Base-by-base conservation (phyloP, 2,329 filamentous ascomycete genomes). In the Phaeomoniella chlamydospora region DNA sequence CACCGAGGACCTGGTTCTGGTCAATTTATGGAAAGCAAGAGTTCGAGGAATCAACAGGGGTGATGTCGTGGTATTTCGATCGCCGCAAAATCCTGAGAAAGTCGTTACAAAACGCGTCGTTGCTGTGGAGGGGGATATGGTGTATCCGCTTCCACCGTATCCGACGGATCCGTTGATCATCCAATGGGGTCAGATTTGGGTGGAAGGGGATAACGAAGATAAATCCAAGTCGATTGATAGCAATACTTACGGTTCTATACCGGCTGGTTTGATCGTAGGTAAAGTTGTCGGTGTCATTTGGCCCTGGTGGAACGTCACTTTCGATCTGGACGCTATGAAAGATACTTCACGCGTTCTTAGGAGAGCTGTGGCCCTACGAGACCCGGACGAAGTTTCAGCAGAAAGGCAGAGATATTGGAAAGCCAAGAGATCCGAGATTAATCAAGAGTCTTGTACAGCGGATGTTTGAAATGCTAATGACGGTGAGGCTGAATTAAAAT, bases 141-240 rank as follows among this genome's bases (percentile, higher is more conserved):
- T 96, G 18, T 67, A 63, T 37, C 80, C 81, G 29, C 67, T 72
- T 39, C 56, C 64, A 36, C 76, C 75, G 13, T 80, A 75, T 51
- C 67, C 72, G 62, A 51, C 49, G 13, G 46, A 47, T 13, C 43
- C 49, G n/a, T 53, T 81, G 32, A 68, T 70, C 42, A 72, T 98
- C 15, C 88, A 87, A 4, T 69, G 69, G 42, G 85, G 85, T 13
- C 87, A 96, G 61, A 69, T 96, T 17, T 98, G 90, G 90, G 75
- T 98, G 1, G 88, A 96, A 54, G 90, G 90, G 2, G 90, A 98
- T 53, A 85, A 80, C 10, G 50, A 48, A 17, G 71, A 72, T 48
- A 71, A 73, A 47, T 68, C 71, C 35, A 72, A 72, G 48, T 84
- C 74, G 37, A 56, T 77, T 40, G 90, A 98, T 60, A 94, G 86